A percentile compares a stretch with the other conserved stretches of the same genome.
These are phyloP conservation scores for Carpinus viminea DNA, from an alignment of 306 rosid genomes.

Conservation along the genomic window DNA sequence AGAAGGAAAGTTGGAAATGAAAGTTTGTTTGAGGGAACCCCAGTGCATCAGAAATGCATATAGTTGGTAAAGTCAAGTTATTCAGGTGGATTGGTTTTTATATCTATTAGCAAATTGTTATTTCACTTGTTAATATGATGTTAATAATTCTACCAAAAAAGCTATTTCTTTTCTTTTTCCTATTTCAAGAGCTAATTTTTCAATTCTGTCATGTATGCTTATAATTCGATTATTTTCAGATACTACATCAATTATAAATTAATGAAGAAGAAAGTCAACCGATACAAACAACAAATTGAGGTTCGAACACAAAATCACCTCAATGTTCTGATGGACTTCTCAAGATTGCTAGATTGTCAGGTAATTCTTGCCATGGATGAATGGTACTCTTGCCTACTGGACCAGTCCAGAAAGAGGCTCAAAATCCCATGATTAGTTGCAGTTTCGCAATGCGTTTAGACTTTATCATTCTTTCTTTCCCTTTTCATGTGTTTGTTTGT, in stretches of 20 bases:
- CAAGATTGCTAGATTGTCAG: slow-evolving; percentile 68
- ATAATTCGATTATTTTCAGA: slow-evolving; percentile 36
- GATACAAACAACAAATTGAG: slow-evolving; percentile 61
- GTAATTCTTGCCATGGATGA: slow-evolving; percentile 27
- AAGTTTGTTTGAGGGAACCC: neutral
- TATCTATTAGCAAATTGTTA: neutral
- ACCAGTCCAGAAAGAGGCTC: neutral
- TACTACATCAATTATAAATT: slow-evolving; percentile 73
- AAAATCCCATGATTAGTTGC: neutral
- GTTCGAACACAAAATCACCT: slow-evolving; percentile 58
- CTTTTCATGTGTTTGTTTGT: neutral
- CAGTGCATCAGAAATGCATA: neutral
- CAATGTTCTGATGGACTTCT: slow-evolving; percentile 72
- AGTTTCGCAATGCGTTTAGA: neutral
- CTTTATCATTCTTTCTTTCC: neutral
- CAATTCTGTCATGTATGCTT: neutral
- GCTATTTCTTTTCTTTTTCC: neutral
- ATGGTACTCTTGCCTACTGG: neutral
- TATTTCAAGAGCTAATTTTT: slow-evolving; percentile 3
- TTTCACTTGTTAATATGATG: neutral
- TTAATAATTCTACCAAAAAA: neutral
- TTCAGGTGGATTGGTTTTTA: neutral
- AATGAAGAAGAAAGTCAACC: slow-evolving; percentile 79
- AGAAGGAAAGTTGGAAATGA: neutral
- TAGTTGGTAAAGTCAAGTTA: neutral